phyloP scores from a whole-genome alignment of 116 monocot species.

The Cymodocea nodosa region DNA sequence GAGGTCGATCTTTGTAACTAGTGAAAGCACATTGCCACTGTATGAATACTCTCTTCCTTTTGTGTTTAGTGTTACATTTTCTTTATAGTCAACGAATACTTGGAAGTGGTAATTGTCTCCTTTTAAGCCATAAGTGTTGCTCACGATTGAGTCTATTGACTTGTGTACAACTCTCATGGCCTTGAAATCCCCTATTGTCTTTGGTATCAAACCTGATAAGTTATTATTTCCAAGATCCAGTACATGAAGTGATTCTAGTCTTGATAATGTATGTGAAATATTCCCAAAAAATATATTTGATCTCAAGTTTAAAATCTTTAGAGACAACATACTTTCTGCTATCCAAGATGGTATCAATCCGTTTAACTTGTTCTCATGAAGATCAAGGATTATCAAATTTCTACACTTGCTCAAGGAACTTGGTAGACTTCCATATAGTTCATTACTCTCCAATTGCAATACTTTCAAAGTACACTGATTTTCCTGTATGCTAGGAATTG shows the following conservation, averaged over 20 bases:
- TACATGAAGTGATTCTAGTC: constrained; percentile 10
- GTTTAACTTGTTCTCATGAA: constrained; percentile 16
- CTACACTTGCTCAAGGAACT: constrained; percentile 6
- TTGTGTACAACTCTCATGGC: neutral
- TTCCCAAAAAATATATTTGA: constrained; percentile 13
- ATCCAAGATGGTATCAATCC: constrained; percentile 25
- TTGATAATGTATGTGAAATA: constrained; percentile 15
- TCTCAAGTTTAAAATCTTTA: constrained; percentile 15
- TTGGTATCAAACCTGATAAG: constrained; percentile 18
- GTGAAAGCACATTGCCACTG: neutral
- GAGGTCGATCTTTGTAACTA: constrained; percentile 28
- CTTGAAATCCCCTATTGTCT: neutral
- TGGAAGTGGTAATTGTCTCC: too few species aligned
- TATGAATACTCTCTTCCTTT: constrained; percentile 9
- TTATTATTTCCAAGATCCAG: constrained; percentile 28
- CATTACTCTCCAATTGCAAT: constrained; percentile 20
- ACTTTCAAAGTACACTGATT: neutral
- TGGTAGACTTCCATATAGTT: constrained; percentile 14
- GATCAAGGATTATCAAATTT: constrained; percentile 16
- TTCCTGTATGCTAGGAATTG: neutral
- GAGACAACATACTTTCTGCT: constrained; percentile 4
- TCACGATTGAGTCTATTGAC: too few species aligned
- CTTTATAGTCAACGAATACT: too few species aligned
- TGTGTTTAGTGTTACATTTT: constrained; percentile 2
- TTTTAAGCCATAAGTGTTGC: too few species aligned